phyloP scores from a whole-genome alignment of 169 alveolate species.

The Eimeria tenella region DNA sequence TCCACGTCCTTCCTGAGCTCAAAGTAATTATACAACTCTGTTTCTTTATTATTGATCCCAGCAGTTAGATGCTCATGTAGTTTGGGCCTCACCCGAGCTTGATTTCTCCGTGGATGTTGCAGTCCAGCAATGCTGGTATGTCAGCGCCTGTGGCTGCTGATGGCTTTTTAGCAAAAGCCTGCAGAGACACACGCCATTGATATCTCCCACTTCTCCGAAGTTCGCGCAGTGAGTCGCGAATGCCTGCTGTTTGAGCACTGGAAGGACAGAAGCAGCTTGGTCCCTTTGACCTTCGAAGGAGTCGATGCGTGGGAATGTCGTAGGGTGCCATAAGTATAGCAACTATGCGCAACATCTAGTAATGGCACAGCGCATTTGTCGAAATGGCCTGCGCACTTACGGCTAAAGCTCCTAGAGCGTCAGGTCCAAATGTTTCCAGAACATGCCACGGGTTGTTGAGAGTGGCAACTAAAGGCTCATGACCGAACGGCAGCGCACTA shows the following conservation, averaged over 20 bases:
- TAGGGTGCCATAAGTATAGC: too few relatives aligned
- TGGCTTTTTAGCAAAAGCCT: constrained; percentile 36
- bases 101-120: constrained; percentile 51
- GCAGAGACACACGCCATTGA: not conserved
- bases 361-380: too few relatives aligned
- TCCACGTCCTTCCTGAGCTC: constrained; percentile 65
- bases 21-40: not conserved
- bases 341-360: too few relatives aligned
- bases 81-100: constrained; percentile 36
- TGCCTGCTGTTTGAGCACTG: too few relatives aligned
- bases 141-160: constrained; percentile 21
- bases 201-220: not conserved
- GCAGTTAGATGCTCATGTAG: not conserved
- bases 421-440: constrained; percentile 53
- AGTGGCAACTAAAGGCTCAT: constrained; percentile 68
- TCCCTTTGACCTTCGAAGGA: too few relatives aligned
- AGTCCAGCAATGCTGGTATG: constrained; percentile 42
- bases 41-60: not conserved
- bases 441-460: constrained; percentile 75
- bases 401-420: constrained; percentile 29
- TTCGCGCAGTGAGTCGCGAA: not conserved
- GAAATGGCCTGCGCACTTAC: constrained; percentile 1
- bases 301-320: too few relatives aligned
- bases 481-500: constrained; percentile 16
- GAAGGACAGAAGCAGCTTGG: too few relatives aligned